Evolutionary conservation across 179 eudicot genomes (phyloP).

Genomic region (Nepenthes alata): DNA sequence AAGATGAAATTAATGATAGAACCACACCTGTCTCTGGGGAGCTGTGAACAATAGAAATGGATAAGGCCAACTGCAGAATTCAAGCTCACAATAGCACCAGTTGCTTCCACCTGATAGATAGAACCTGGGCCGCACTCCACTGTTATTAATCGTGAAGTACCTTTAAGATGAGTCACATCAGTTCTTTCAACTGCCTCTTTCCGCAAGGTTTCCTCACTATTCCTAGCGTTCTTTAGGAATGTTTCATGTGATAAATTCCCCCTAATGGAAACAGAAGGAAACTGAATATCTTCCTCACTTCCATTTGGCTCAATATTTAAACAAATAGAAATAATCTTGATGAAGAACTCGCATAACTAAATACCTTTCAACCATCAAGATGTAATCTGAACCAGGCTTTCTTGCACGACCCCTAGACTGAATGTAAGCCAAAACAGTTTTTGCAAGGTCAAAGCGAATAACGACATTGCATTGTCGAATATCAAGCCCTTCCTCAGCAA

Average conservation of each 20-base stretch:
- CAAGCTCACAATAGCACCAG: constrained; percentile 98
- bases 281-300: constrained; percentile 2
- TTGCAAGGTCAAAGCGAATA: constrained; percentile 96
- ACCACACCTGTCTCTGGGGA: constrained; percentile 86
- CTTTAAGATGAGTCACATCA: constrained; percentile 85
- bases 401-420: constrained; percentile 99
- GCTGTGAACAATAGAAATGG: constrained; percentile 91
- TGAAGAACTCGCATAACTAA: not conserved
- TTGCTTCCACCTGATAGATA: constrained; percentile 84
- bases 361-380: constrained; percentile 98
- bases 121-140: constrained; percentile 49
- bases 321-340: not conserved
- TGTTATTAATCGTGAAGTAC: constrained; percentile 43
- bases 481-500: constrained; percentile 99
- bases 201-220: constrained; percentile 91
- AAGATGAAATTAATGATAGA: constrained; percentile 4
- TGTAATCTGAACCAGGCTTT: constrained; percentile 98
- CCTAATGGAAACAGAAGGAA: constrained; percentile 26
- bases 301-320: not conserved
- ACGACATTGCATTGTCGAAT: constrained; percentile 99
- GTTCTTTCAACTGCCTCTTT: constrained; percentile 97
- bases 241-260: constrained; percentile 83
- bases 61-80: constrained; percentile 97
- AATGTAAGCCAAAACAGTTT: constrained; percentile 93
- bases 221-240: constrained; percentile 86